A percentile compares a stretch with the other conserved stretches of the same genome.
These are phyloP conservation scores for Chlorophyllum brunneum DNA, from an alignment of 768 basidiomycete genomes.

Conservation along the genomic window DNA sequence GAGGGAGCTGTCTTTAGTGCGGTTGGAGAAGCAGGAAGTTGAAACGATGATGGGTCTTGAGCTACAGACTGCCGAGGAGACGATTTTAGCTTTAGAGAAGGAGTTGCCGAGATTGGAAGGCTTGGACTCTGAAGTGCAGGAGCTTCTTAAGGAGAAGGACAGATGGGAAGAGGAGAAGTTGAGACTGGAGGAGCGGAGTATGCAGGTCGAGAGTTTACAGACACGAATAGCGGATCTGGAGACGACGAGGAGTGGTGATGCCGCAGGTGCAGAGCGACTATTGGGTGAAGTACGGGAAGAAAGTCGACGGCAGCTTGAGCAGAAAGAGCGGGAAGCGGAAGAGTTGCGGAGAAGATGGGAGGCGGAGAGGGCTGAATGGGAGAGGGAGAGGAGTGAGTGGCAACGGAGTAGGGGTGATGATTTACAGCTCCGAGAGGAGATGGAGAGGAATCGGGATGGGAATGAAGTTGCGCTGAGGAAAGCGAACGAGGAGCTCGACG, in stretches of 20 bases:
- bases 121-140: slow-evolving; percentile 42
- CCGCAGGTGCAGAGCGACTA: slow-evolving; percentile 36
- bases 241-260: slow-evolving; percentile 25
- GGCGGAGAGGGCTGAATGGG: slow-evolving; percentile 45
- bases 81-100: slow-evolving; percentile 50
- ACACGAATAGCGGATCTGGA: slow-evolving; percentile 37
- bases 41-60: slow-evolving; percentile 65
- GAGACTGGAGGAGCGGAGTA: slow-evolving; percentile 37
- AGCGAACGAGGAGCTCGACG: slow-evolving; percentile 47
- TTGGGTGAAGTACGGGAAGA: slow-evolving; percentile 32
- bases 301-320: slow-evolving; percentile 32
- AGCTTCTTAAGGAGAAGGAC: slow-evolving; percentile 44
- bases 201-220: slow-evolving; percentile 35
- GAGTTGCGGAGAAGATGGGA: slow-evolving; percentile 37
- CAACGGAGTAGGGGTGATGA: slow-evolving; percentile 49
- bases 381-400: slow-evolving; percentile 42
- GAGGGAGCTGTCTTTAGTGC: slow-evolving; percentile 57
- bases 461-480: slow-evolving; percentile 33
- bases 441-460: slow-evolving; percentile 40
- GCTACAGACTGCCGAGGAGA: slow-evolving; percentile 63
- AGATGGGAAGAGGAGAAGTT: slow-evolving; percentile 48
- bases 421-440: slow-evolving; percentile 40
- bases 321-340: slow-evolving; percentile 35
- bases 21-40: slow-evolving; percentile 65
- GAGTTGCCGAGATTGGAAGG: slow-evolving; percentile 50